phyloP scores from a whole-genome alignment of 257 asterid species.

The Jaltomata sinuosa region DNA sequence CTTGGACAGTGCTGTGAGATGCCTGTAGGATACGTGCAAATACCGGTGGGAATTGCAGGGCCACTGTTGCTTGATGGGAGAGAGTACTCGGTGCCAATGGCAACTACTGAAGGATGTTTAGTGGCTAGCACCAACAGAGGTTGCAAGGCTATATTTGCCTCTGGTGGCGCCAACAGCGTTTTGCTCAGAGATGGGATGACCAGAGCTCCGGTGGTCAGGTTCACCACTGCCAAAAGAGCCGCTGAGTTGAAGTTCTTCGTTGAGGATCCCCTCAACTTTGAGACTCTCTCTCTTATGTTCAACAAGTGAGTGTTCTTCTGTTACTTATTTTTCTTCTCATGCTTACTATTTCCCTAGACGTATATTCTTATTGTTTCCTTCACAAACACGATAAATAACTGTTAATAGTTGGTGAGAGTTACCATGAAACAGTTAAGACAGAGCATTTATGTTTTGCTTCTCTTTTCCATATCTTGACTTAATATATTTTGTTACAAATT shows the following conservation, averaged over 20 bases:
- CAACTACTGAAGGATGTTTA: slow-evolving; percentile 53
- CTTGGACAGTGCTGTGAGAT: slow-evolving; percentile 64
- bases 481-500: background rate
- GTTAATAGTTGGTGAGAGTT: background rate
- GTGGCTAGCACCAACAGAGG: slow-evolving; percentile 62
- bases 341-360: background rate
- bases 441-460: background rate
- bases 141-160: slow-evolving; percentile 42
- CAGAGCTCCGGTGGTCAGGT: slow-evolving; percentile 55
- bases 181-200: slow-evolving; percentile 48
- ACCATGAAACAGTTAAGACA: background rate
- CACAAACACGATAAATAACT: too few species aligned
- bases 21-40: slow-evolving; percentile 60
- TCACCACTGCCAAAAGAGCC: slow-evolving; percentile 38
- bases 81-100: slow-evolving; percentile 52
- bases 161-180: slow-evolving; percentile 41
- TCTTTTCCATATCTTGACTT: background rate
- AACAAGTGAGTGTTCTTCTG: slow-evolving; percentile 32
- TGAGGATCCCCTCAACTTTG: slow-evolving; percentile 39
- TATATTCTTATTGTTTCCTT: background rate
- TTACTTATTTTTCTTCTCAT: background rate
- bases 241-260: slow-evolving; percentile 40
- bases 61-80: slow-evolving; percentile 49
- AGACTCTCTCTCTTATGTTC: slow-evolving; percentile 34
- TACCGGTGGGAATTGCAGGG: slow-evolving; percentile 58